Percentiles rank a stretch among this genome's conserved stretches.
Evolutionary conservation across 768 basidiomycete species (phyloP).

Genomic region (Russula olivacea): DNA sequence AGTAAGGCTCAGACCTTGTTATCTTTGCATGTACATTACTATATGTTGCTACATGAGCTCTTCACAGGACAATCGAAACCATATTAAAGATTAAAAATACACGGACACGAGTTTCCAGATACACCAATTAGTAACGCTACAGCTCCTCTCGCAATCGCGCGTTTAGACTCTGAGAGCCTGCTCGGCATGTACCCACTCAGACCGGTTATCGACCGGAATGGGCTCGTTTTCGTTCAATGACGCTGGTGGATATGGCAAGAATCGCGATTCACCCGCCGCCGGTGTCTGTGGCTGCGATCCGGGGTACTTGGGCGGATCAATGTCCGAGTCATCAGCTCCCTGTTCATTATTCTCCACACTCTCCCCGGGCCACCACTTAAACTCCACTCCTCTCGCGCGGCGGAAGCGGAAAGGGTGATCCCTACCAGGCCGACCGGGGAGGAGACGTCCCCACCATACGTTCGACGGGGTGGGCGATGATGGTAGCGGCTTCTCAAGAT

Average conservation of each 20-base stretch:
- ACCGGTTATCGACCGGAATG: conserved; percentile 46
- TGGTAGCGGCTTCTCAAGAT: conserved; percentile 9
- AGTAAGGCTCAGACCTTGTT: not conserved
- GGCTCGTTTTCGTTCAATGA: conserved; percentile 48
- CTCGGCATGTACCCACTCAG: conserved; percentile 35
- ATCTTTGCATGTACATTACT: not conserved
- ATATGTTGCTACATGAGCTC: not conserved
- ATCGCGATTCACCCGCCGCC: not conserved
- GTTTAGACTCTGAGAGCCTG: not conserved
- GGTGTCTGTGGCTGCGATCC: conserved; percentile 1
- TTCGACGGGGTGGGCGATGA: conserved; percentile 2
- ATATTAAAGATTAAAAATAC: not conserved
- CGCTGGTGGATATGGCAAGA: conserved; percentile 34
- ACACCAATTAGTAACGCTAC: not conserved
- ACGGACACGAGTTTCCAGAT: not conserved
- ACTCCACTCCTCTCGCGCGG: conserved; percentile 5
- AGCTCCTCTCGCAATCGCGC: not conserved
- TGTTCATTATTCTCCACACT: not conserved
- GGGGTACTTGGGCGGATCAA: not conserved
- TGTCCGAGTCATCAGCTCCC: not conserved
- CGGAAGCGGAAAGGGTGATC: conserved; percentile 20
- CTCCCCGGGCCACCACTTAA: conserved; percentile 1
- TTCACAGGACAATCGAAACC: not conserved
- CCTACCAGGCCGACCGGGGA: conserved; percentile 17
- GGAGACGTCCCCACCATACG: conserved; percentile 15